phyloP scores from a whole-genome alignment of 2,329 filamentous ascomycete genomes.

The Paraconiothyrium sp. region DNA sequence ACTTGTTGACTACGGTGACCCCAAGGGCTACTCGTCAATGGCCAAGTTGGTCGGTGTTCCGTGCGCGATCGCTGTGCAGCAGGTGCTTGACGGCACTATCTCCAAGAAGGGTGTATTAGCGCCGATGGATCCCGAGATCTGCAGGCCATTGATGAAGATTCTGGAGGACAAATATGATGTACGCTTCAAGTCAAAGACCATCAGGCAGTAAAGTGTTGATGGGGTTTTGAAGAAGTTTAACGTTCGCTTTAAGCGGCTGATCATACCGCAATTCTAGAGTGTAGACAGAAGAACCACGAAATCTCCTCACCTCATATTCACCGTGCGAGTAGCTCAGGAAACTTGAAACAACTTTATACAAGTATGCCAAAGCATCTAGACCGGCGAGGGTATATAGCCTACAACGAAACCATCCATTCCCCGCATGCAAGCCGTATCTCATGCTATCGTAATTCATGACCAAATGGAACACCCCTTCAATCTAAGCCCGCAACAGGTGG shows the following conservation, averaged over 20 bases:
- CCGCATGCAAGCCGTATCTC: conserved; percentile 15
- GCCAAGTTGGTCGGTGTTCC: conserved; percentile 82
- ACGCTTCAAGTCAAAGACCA: conserved; percentile 74
- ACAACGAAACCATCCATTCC: neutral
- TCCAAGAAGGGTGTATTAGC: conserved; percentile 78
- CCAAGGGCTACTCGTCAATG: conserved; percentile 84
- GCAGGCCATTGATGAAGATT: conserved; percentile 77
- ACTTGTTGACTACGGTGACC: conserved; percentile 82
- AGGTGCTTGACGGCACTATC: conserved; percentile 79
- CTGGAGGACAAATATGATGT: conserved; percentile 82
- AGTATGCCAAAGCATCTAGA: conserved; percentile 1
- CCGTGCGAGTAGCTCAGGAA: neutral
- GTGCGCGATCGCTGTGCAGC: conserved; percentile 76
- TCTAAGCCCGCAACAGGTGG: conserved; percentile 50
- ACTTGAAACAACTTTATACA: conserved; percentile 4
- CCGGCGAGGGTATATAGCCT: conserved; percentile 4
- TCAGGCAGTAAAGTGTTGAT: conserved; percentile 32
- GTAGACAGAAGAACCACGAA: neutral
- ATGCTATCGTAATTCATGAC: conserved; percentile 17
- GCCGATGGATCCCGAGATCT: conserved; percentile 77
- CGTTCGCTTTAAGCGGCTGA: neutral
- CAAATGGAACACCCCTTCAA: conserved; percentile 23
- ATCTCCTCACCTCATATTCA: neutral
- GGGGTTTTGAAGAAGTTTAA: neutral
- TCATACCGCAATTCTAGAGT: neutral